Evolutionary conservation across 1,284 basidiomycete genomes (phyloP).

Genomic region (Acaromyces ingoldii): DNA sequence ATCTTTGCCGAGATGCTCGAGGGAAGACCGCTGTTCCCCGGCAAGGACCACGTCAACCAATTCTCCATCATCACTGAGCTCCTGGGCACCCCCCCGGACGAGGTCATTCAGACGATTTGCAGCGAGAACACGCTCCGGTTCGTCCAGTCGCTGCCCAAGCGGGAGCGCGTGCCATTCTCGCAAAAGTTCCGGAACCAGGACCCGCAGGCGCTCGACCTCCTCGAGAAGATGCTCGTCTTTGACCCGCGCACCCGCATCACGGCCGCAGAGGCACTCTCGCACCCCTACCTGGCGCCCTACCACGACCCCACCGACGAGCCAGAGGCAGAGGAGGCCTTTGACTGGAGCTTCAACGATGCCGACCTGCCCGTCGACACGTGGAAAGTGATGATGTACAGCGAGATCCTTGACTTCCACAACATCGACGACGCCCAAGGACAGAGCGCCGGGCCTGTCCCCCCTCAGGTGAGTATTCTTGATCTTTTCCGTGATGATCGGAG

Average conservation of each 20-base stretch:
- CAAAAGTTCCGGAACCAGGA: slow-evolving; percentile 89
- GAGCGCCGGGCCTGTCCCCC: slow-evolving; percentile 23
- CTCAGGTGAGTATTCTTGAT: slow-evolving; percentile 13
- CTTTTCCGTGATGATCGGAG: no score
- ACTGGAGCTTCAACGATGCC: slow-evolving; percentile 99
- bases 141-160: slow-evolving; percentile 93
- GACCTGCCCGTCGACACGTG: slow-evolving; percentile 97
- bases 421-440: slow-evolving; percentile 27
- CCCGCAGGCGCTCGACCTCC: slow-evolving; percentile 81
- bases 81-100: slow-evolving; percentile 93
- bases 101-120: slow-evolving; percentile 97
- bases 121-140: slow-evolving; percentile 99
- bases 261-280: slow-evolving; percentile 80
- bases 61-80: slow-evolving; percentile 99
- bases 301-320: slow-evolving; percentile 99
- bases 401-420: slow-evolving; percentile 54
- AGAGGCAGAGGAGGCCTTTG: slow-evolving; percentile 86
- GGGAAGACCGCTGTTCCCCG: slow-evolving; percentile 96
- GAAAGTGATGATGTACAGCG: slow-evolving; percentile 70
- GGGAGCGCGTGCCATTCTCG: slow-evolving; percentile 87
- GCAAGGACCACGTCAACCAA: slow-evolving; percentile 98
- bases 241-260: slow-evolving; percentile 95
- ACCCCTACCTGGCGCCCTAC: slow-evolving; percentile 94
- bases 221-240: slow-evolving; percentile 99
- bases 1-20: slow-evolving; percentile 99